Base-by-base conservation (phyloP, 1,284 basidiomycete species). In the Cerioporus squamosus region DNA sequence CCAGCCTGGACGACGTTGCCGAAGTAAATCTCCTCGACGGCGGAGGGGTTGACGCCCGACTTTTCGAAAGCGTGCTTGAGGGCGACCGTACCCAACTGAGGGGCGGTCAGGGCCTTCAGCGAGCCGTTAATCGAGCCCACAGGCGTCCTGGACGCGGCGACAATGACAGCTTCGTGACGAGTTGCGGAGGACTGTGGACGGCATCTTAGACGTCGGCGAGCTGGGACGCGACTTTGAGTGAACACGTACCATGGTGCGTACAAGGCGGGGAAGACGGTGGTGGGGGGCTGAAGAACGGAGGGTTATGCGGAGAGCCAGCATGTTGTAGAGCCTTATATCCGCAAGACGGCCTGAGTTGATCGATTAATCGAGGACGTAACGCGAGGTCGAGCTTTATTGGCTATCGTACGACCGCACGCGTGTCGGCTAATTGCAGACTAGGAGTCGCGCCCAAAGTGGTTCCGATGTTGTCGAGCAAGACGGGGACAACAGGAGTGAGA, bases 1-100 rank as follows among this genome's bases (percentile, higher is more conserved):
- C 97, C 97, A 23, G 97, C 95, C 75, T 97, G 95, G 58, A 99
- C 87, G 73, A 97, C 94, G 72, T 99, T 96, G 66, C 97, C 97
- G 73, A 98, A 91, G 85, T 93, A 98, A 70, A 98, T 81, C 79
- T 99, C 97, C 77, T 99, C 95, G 47, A 95, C 88, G 63, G 86
- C 76, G 8, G 87, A 81, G 17, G 96, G 90, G 70, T 92, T 85
- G 72, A 99, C 83, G 57, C 90, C 87, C 45, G 90, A 88, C 57
- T 88, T 84, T 68, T 88, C 82, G 68, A 98, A 82, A 44, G 95
- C 96, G 69, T 92, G 91, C 78, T 96, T 97, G 73, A 98, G 85
- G 48, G 94, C 97, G 50, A 88, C 80, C 46, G 86, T 78, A 70
- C 97, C 97, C 63, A 99, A 90, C 73, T 98, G 90, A 52, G 94